phyloP scores from a whole-genome alignment of 148 eudicot genomes.

The Dianthus caryophyllus region DNA sequence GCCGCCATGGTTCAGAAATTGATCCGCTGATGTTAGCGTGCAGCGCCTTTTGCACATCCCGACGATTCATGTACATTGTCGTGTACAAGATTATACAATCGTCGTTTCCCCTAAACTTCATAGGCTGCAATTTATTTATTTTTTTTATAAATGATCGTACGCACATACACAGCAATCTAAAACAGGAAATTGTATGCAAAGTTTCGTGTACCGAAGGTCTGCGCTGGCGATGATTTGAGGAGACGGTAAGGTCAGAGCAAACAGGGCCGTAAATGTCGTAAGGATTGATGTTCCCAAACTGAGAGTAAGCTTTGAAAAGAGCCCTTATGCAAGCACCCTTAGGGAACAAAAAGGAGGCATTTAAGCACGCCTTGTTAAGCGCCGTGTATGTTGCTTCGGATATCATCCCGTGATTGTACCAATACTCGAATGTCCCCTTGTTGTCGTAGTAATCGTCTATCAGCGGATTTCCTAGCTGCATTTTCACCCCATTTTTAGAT shows the following conservation, averaged over 20 bases:
- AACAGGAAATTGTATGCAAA: too few species aligned
- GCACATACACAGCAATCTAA: too few species aligned
- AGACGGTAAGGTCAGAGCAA: constrained; percentile 14
- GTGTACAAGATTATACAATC: constrained; percentile 31
- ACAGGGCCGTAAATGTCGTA: constrained; percentile 31
- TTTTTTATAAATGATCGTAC: too few species aligned
- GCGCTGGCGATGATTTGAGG: neutral
- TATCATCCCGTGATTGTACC: constrained; percentile 51
- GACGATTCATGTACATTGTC: constrained; percentile 26
- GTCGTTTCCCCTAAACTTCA: constrained; percentile 26
- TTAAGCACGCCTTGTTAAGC: constrained; percentile 35
- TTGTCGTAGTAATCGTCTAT: constrained; percentile 37
- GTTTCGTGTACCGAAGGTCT: constrained; percentile 28
- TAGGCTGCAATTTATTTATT: constrained; percentile 18
- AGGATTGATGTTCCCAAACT: constrained; percentile 35
- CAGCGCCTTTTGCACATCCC: constrained; percentile 36
- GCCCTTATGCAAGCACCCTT: constrained; percentile 29
- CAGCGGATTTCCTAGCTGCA: constrained; percentile 42
- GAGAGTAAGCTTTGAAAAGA: constrained; percentile 31
- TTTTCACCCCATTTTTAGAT: too few species aligned
- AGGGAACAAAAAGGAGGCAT: constrained; percentile 41
- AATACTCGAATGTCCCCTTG: constrained; percentile 40
- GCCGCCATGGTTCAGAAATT: constrained; percentile 25
- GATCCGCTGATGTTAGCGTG: constrained; percentile 25
- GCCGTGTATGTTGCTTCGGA: constrained; percentile 30